Conservation (phyloP, 805 yeast species). For the Monosporozyma yasuniensis region DNA sequence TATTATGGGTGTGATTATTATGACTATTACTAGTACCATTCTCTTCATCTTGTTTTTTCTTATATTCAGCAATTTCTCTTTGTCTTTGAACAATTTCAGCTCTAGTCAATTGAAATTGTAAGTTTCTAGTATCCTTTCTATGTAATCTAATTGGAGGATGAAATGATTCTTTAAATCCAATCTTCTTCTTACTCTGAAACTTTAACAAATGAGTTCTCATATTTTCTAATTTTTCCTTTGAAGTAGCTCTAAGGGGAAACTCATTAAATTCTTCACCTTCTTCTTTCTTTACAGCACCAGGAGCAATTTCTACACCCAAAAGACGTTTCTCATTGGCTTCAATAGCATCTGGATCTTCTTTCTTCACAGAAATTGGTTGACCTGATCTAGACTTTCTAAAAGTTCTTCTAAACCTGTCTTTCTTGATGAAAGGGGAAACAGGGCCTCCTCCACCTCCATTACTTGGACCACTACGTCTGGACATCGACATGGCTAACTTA, state of each 20-base stretch:
- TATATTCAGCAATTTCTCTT: constrained; percentile 36
- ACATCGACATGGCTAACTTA: neutral
- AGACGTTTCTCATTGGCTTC: constrained; percentile 22
- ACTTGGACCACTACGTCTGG: constrained; percentile 7
- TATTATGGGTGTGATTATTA: too few species aligned
- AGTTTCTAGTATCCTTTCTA: constrained; percentile 85
- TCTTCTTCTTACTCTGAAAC: constrained; percentile 62
- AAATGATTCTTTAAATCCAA: constrained; percentile 65
- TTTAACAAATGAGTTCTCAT: constrained; percentile 72
- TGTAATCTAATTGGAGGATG: constrained; percentile 80
- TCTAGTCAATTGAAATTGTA: constrained; percentile 77
- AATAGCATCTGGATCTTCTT: constrained; percentile 26
- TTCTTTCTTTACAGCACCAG: constrained; percentile 7
- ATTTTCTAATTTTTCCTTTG: constrained; percentile 60
- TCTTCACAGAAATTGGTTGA: constrained; percentile 16
- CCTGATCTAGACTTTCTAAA: constrained; percentile 19
- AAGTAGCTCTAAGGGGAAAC: constrained; percentile 55
- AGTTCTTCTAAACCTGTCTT: constrained; percentile 29
- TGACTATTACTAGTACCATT: constrained; percentile 8
- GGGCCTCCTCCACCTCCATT: constrained; percentile 10
- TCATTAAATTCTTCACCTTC: constrained; percentile 28
- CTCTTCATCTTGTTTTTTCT: constrained; percentile 31
- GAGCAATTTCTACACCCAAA: constrained; percentile 13
- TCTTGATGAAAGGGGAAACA: constrained; percentile 31
- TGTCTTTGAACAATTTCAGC: constrained; percentile 63